phyloP scores from a whole-genome alignment of 805 yeast genomes.

The Torulaspora franciscae region DNA sequence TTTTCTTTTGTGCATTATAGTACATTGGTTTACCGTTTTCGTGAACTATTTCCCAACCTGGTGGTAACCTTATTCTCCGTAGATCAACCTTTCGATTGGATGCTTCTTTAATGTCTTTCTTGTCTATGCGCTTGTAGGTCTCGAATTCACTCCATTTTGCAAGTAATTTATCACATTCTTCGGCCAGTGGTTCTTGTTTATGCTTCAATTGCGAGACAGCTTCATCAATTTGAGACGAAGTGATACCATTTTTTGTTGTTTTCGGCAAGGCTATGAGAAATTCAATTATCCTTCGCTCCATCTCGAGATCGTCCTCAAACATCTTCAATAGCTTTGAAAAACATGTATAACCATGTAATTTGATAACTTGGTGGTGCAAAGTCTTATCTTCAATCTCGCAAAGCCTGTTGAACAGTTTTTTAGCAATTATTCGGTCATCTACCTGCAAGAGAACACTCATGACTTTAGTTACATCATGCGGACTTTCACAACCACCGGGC shows the following conservation, averaged over 20 bases:
- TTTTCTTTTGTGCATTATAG: conserved; percentile 31
- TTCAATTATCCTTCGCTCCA: conserved; percentile 48
- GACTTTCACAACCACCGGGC: conserved; percentile 43
- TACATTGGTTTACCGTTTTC: conserved; percentile 35
- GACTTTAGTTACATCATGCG: conserved; percentile 66
- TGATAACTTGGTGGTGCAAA: conserved; percentile 56
- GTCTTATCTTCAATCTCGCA: conserved; percentile 44
- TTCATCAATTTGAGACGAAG: conserved; percentile 65
- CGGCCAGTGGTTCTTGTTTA: conserved; percentile 28
- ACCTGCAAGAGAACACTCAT: conserved; percentile 78
- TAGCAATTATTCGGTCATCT: conserved; percentile 59
- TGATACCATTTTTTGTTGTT: conserved; percentile 72
- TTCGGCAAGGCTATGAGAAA: conserved; percentile 63
- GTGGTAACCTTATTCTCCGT: conserved; percentile 33
- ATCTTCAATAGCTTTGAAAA: conserved; percentile 53
- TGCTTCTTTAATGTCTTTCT: conserved; percentile 37
- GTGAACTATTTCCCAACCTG: conserved; percentile 35
- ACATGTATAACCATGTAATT: conserved; percentile 83
- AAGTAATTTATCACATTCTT: conserved; percentile 41
- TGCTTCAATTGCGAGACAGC: conserved; percentile 39
- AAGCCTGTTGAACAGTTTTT: conserved; percentile 62
- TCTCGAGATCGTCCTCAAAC: conserved; percentile 38
- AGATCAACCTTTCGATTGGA: conserved; percentile 28
- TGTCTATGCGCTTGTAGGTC: conserved; percentile 82
- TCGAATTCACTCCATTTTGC: conserved; percentile 68